phyloP scores from a whole-genome alignment of 129 eudicot species.

The Flaveria trinervia region DNA sequence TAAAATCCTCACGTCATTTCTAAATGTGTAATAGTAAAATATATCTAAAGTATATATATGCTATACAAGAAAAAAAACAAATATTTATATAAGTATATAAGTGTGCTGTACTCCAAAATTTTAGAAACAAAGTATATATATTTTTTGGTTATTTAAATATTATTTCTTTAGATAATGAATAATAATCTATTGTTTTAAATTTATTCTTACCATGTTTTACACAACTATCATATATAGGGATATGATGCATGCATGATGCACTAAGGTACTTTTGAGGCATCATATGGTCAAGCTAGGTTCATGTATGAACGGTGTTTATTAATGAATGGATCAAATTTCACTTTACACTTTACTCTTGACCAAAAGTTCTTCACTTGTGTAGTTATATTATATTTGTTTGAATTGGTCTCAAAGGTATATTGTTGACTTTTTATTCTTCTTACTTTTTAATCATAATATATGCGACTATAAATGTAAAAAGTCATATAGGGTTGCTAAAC shows the following conservation, averaged over 20 bases:
- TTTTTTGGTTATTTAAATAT: background rate
- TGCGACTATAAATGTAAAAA: background rate
- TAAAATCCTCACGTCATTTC: too few species aligned
- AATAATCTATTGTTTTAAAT: background rate
- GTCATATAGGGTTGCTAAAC: background rate
- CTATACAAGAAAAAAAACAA: background rate
- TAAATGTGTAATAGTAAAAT: background rate
- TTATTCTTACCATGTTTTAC: background rate
- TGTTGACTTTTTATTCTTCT: background rate
- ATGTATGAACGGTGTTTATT: slow-evolving; percentile 12
- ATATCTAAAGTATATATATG: background rate
- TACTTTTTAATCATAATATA: background rate
- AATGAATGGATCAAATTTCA: slow-evolving; percentile 19
- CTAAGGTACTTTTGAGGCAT: slow-evolving; percentile 15
- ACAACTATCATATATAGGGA: background rate
- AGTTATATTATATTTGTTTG: slow-evolving; percentile 5
- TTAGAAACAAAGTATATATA: background rate
- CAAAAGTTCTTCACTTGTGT: background rate
- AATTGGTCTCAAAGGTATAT: slow-evolving; percentile 24
- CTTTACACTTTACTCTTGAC: slow-evolving; percentile 35
- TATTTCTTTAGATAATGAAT: background rate
- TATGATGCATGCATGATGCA: slow-evolving; percentile 34
- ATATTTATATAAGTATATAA: background rate
- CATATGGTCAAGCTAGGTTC: slow-evolving; percentile 29
- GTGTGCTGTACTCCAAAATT: background rate